Percentiles rank a stretch among this genome's conserved stretches.
These are phyloP conservation scores for Trichoderma oligosporum DNA, from an alignment of 2,329 filamentous ascomycete genomes.

Conservation along the genomic window DNA sequence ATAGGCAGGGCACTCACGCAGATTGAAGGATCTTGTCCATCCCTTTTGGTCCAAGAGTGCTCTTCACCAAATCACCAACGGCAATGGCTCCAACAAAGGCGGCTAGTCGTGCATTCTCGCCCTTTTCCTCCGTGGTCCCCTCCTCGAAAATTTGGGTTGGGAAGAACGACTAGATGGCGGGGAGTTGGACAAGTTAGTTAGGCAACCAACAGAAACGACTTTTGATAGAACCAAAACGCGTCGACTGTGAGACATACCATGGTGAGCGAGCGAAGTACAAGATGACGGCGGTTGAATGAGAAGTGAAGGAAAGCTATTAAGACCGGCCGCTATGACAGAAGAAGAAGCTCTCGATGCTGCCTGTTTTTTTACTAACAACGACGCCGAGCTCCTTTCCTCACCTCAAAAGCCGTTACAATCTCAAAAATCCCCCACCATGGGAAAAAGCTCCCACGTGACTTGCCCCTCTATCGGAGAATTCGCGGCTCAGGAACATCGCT, in stretches of 20 bases:
- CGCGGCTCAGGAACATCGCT: slow-evolving; percentile 37
- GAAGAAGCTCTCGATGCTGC: slow-evolving; percentile 22
- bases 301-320: neutral
- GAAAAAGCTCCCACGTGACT: slow-evolving; percentile 36
- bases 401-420: slow-evolving; percentile 1
- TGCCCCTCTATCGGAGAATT: slow-evolving; percentile 35
- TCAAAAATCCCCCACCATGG: slow-evolving; percentile 12
- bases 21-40: slow-evolving; percentile 99
- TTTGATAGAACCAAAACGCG: neutral
- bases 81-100: slow-evolving; percentile 98
- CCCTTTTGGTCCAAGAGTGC: slow-evolving; percentile 92
- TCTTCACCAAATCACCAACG: slow-evolving; percentile 95
- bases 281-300: slow-evolving; percentile 13
- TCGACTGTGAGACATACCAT: slow-evolving; percentile 5
- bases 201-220: neutral
- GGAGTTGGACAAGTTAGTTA: slow-evolving; percentile 9
- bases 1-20: slow-evolving; percentile 58
- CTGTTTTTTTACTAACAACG: slow-evolving; percentile 24
- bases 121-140: slow-evolving; percentile 95
- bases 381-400: slow-evolving; percentile 17
- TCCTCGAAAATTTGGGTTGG: slow-evolving; percentile 98
- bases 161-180: slow-evolving; percentile 57
- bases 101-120: slow-evolving; percentile 97
- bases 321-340: neutral
- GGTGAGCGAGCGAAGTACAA: slow-evolving; percentile 21